Percentiles rank a stretch among this genome's conserved stretches.
Conservation (phyloP, 768 basidiomycete species). For the Leccinum longicurvipes region DNA sequence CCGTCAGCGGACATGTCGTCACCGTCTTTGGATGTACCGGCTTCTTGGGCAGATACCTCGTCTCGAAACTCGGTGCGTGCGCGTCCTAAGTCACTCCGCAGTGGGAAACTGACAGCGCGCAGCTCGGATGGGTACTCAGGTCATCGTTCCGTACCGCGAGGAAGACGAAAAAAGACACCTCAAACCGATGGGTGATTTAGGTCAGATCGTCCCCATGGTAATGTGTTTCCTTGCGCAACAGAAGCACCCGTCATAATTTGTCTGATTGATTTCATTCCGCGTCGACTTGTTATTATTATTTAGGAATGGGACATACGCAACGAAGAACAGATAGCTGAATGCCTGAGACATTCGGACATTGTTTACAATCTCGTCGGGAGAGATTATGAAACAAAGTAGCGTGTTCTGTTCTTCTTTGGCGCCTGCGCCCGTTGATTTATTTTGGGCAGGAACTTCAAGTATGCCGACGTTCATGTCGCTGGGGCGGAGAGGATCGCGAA, state of each 20-base stretch:
- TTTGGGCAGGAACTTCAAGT: conserved; percentile 77
- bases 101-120: conserved; percentile 2
- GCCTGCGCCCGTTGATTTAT: conserved; percentile 15
- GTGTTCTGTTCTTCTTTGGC: conserved; percentile 22
- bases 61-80: conserved; percentile 80
- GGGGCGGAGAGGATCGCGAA: conserved; percentile 86
- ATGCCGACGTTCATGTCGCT: conserved; percentile 71
- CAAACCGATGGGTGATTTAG: conserved; percentile 93
- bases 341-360: conserved; percentile 89
- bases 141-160: conserved; percentile 92
- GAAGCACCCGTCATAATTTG: conserved; percentile 14
- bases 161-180: conserved; percentile 89
- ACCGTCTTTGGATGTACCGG: conserved; percentile 98
- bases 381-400: conserved; percentile 92
- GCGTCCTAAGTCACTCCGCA: not conserved
- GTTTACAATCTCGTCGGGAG: conserved; percentile 96
- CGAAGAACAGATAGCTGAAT: conserved; percentile 89
- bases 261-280: conserved; percentile 23
- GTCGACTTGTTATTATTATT: conserved; percentile 1
- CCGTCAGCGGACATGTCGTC: conserved; percentile 85
- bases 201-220: conserved; percentile 94
- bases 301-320: conserved; percentile 97
- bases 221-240: conserved; percentile 18
- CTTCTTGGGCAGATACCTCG: conserved; percentile 91
- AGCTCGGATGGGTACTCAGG: conserved; percentile 92